Conservation (phyloP, 2,329 filamentous ascomycete species). For the Aspergillus sp. region DNA sequence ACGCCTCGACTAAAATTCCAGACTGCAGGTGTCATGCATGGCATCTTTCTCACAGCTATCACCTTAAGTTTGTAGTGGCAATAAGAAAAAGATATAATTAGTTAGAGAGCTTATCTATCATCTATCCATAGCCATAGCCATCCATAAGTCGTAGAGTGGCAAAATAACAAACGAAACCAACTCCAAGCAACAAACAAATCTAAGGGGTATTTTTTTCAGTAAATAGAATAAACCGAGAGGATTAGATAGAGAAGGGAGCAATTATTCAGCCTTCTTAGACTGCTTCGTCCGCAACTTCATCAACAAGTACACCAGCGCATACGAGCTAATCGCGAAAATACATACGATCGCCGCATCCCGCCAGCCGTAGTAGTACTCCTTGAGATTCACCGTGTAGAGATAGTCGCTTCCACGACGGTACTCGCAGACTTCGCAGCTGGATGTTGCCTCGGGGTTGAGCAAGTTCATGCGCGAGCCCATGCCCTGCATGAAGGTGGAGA, state of each 20-base stretch:
- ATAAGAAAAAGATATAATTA: too few relatives aligned
- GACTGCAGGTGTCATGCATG: too few relatives aligned
- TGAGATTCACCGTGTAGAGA: conserved; percentile 47
- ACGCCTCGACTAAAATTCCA: too few relatives aligned
- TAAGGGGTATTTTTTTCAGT: background rate
- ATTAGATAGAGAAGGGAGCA: background rate
- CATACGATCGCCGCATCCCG: conserved; percentile 7
- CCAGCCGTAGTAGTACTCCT: conserved; percentile 9
- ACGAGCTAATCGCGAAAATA: conserved; percentile 7
- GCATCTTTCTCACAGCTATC: too few relatives aligned
- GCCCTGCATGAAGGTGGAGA: conserved; percentile 44
- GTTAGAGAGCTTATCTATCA: too few relatives aligned
- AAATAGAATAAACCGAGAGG: background rate
- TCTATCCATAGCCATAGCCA: too few relatives aligned
- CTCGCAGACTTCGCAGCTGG: conserved; percentile 54
- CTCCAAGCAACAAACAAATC: too few relatives aligned
- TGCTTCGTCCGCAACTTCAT: conserved; percentile 2
- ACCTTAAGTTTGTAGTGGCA: too few relatives aligned
- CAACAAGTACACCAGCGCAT: conserved; percentile 6
- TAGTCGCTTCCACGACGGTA: conserved; percentile 56
- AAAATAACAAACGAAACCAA: too few relatives aligned
- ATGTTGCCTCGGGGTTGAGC: conserved; percentile 52
- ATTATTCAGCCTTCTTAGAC: conserved; percentile 1
- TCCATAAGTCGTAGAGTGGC: too few relatives aligned
- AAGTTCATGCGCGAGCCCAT: conserved; percentile 48